phyloP scores from a whole-genome alignment of 768 basidiomycete genomes.

The Suillus brevipes region DNA sequence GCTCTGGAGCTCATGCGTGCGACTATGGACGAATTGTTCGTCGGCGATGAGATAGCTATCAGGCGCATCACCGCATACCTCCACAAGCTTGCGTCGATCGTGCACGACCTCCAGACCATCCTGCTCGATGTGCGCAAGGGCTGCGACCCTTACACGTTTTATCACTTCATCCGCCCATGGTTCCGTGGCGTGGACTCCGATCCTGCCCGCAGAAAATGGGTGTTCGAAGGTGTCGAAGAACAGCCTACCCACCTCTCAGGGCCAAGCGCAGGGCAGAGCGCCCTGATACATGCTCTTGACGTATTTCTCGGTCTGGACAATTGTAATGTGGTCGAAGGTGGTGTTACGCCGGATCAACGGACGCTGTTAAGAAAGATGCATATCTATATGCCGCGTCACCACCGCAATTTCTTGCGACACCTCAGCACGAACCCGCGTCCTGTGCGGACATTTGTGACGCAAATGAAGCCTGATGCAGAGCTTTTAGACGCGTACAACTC shows the following conservation, averaged over 20 bases:
- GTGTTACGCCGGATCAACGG: conserved; percentile 15
- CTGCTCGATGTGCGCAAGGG: conserved; percentile 65
- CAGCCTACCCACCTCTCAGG: conserved; percentile 64
- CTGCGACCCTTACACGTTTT: conserved; percentile 74
- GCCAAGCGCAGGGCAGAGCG: conserved; percentile 82
- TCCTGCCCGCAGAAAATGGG: conserved; percentile 44
- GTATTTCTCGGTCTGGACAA: conserved; percentile 69
- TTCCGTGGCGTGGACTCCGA: conserved; percentile 70
- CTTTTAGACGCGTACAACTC: conserved; percentile 60
- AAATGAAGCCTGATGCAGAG: conserved; percentile 20
- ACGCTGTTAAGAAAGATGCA: conserved; percentile 74
- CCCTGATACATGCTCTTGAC: conserved; percentile 72
- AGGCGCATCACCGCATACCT: conserved; percentile 69
- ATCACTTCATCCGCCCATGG: conserved; percentile 76
- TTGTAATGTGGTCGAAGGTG: conserved; percentile 28
- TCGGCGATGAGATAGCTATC: conserved; percentile 65
- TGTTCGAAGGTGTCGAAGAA: conserved; percentile 60
- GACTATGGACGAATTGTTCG: conserved; percentile 87
- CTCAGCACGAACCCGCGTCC: conserved; percentile 60
- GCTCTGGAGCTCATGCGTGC: conserved; percentile 84
- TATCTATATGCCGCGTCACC: conserved; percentile 79
- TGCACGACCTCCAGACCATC: conserved; percentile 60
- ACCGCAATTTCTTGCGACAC: conserved; percentile 75
- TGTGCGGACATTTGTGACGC: conserved; percentile 53
- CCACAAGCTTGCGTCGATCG: conserved; percentile 56